These are phyloP conservation scores for Jasminum sambac DNA, from an alignment of 257 asterid species.

Conservation along the genomic window DNA sequence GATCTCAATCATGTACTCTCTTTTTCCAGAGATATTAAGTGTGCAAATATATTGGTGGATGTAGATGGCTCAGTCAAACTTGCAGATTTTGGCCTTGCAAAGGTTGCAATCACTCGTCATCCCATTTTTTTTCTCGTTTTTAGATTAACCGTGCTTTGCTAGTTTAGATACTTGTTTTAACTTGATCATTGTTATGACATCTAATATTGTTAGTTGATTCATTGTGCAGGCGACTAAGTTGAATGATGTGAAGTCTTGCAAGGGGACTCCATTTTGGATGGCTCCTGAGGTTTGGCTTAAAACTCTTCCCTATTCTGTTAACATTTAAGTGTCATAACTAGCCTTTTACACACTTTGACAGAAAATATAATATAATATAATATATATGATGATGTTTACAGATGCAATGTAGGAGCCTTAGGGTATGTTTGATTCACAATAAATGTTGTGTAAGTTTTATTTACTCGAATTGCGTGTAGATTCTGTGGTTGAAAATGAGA, in stretches of 20 bases:
- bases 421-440: no score
- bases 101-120: conserved; percentile 41
- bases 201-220: conserved; percentile 25
- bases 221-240: conserved; percentile 71
- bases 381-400: not conserved
- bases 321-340: conserved; percentile 8
- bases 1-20: conserved; percentile 26
- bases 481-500: no score
- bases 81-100: conserved; percentile 98
- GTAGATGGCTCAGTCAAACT: conserved; percentile 86
- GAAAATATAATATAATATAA: no score
- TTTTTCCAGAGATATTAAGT: conserved; percentile 80
- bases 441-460: no score
- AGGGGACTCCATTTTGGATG: conserved; percentile 98
- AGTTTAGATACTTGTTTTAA: conserved; percentile 16
- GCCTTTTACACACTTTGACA: not conserved
- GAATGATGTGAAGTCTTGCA: conserved; percentile 90
- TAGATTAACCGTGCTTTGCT: not conserved
- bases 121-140: conserved; percentile 23
- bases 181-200: not conserved
- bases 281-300: conserved; percentile 88
- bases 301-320: conserved; percentile 3
- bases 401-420: not conserved
- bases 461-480: no score
- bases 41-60: conserved; percentile 93